Conservation (phyloP, 257 asterid species). For the Agastache rugosa region DNA sequence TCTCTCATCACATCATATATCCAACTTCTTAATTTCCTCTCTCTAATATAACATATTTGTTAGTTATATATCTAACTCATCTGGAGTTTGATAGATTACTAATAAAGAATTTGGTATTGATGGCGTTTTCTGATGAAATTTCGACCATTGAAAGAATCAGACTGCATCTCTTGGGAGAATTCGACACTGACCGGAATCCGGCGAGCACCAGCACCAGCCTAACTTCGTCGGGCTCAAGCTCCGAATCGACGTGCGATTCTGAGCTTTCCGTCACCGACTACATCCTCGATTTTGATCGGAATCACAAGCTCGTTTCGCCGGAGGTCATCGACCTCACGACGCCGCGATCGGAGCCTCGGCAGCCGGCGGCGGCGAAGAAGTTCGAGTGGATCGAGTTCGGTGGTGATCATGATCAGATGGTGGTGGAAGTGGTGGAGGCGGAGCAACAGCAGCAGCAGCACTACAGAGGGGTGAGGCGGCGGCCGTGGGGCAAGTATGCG, state of each 20-base stretch:
- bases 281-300: conserved; percentile 19
- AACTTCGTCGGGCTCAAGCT: conserved; percentile 24
- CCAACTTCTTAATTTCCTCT: not conserved
- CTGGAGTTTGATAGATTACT: not conserved
- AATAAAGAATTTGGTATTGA: not conserved
- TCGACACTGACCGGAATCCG: not conserved
- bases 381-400: conserved; percentile 40
- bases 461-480: conserved; percentile 54
- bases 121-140: conserved; percentile 38
- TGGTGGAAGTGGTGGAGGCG: not conserved
- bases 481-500: conserved; percentile 75
- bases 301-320: not conserved
- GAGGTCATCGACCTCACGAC: conserved; percentile 16
- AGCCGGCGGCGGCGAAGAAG: conserved; percentile 21
- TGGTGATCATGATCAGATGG: not conserved
- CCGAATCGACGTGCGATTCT: conserved; percentile 12
- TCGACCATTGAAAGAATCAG: conserved; percentile 47
- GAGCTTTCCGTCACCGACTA: not conserved
- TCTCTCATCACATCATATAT: not conserved
- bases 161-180: conserved; percentile 53
- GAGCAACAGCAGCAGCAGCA: conserved; percentile 35
- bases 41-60: not conserved
- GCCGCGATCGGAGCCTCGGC: not conserved
- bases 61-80: not conserved
- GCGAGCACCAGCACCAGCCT: not conserved